These are phyloP conservation scores for Rickenella mellea DNA, from an alignment of 768 basidiomycete genomes.

Conservation along the genomic window DNA sequence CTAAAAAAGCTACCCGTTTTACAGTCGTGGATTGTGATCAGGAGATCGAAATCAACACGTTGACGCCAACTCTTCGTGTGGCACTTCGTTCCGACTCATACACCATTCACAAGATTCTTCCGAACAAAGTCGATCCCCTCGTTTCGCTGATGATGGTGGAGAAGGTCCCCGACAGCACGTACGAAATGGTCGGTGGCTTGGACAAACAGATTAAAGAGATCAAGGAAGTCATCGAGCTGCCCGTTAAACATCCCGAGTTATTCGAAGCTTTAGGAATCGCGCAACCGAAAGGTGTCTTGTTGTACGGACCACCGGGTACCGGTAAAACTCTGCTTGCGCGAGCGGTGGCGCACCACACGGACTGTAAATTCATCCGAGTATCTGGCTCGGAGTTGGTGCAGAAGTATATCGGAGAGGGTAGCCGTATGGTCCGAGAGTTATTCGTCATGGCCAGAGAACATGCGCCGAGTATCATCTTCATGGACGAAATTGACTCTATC, in stretches of 20 bases:
- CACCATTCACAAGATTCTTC: conserved; percentile 92
- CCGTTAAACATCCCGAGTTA: conserved; percentile 94
- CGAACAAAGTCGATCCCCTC: conserved; percentile 96
- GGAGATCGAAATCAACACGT: conserved; percentile 69
- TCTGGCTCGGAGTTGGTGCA: conserved; percentile 91
- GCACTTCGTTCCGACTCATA: conserved; percentile 95
- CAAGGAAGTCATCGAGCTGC: conserved; percentile 96
- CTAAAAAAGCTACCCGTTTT: not conserved
- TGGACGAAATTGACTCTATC: conserved; percentile 99
- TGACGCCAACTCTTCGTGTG: conserved; percentile 84
- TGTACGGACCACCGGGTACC: conserved; percentile 94
- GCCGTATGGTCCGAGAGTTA: conserved; percentile 91
- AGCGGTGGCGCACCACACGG: conserved; percentile 95
- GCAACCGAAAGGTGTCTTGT: conserved; percentile 90
- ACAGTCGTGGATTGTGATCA: conserved; percentile 89
- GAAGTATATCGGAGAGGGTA: conserved; percentile 97
- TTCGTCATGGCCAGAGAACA: conserved; percentile 99
- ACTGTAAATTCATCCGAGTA: conserved; percentile 96
- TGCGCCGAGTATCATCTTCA: conserved; percentile 97
- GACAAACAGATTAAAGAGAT: conserved; percentile 99
- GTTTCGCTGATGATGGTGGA: conserved; percentile 99
- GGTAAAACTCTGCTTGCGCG: conserved; percentile 93
- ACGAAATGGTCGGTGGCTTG: conserved; percentile 98
- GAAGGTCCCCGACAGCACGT: conserved; percentile 97
- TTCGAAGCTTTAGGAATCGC: conserved; percentile 96